Evolutionary conservation across 768 basidiomycete species (phyloP), one percentile per base, ranked within the genome.

Genomic region (Mycena indigotica): DNA sequence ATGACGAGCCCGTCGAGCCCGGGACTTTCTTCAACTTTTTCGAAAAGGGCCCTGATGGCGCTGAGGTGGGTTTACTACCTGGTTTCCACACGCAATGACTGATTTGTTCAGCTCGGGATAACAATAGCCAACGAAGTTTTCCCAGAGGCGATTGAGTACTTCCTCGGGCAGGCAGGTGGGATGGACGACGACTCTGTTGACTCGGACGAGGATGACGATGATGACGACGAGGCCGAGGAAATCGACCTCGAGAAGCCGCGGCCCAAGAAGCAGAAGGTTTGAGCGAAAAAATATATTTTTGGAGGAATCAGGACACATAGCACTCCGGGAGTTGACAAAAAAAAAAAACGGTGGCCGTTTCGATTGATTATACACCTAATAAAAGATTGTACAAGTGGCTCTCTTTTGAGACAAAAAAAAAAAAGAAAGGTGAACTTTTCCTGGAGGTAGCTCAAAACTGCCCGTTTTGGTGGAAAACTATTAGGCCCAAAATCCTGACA

Each of bases 11-110:
- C 39, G 77, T 82, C 24, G 92, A 94, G 49, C 73, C 80, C 49
- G 92, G 92, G 55, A 91, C 86, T 67, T 92, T 94, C 78, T 94
- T 94, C 82, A 92, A 93, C 75, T 88, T 89, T 68, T 93, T 94
- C 60, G 91, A 89, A 72, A 67, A 79, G 59, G 77, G 79, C 12
- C 67, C 75, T 35, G 91, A 93, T 67, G 80, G 83, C 15, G 82
- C 78, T 59, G 88, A 91, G 62, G 91, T 91, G 69, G 75, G 84
- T 73, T 51, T 55, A 12, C 28, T 44, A 28, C 24, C 44, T n/a
- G 21, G 23, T 12, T 30, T 48, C 50, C 1, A 13, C 49, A 38
- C 35, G 29, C 21, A 21, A 25, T 38, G 38, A 28, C 30, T 10
- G 57, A 29, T 48, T 53, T 50, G 40, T 58, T 55, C 70, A 93